Percentiles rank a stretch among this genome's conserved stretches.
These are phyloP conservation scores for Phylloporus sp. DNA, from an alignment of 768 basidiomycete species.

Conservation along the genomic window DNA sequence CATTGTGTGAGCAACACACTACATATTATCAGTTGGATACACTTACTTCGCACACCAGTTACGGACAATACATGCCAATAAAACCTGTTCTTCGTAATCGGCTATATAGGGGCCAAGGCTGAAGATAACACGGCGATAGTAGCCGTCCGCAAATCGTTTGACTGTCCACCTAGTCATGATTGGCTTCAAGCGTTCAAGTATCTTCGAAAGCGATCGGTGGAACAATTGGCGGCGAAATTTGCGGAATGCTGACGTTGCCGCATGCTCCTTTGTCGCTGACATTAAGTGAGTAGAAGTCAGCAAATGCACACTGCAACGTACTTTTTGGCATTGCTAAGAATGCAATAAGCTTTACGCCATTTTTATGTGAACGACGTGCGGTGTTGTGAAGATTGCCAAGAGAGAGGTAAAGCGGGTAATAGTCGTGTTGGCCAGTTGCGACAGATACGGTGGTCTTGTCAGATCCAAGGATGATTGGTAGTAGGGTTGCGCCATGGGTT, in stretches of 20 bases:
- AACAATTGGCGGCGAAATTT: conserved; percentile 31
- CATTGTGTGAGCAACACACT: not conserved
- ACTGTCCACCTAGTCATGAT: conserved; percentile 19
- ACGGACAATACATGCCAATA: not conserved
- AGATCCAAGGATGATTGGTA: not conserved
- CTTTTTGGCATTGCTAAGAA: conserved; percentile 8
- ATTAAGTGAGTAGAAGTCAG: not conserved
- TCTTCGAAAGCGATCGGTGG: conserved; percentile 18
- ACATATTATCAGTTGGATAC: not conserved
- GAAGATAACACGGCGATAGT: conserved; percentile 10
- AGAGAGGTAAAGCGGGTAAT: not conserved
- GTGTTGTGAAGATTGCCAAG: conserved; percentile 4
- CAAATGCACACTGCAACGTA: not conserved
- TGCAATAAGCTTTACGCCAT: not conserved
- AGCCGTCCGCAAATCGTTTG: conserved; percentile 20
- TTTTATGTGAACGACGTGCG: not conserved
- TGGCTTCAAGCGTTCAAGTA: conserved; percentile 24
- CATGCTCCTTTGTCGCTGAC: not conserved
- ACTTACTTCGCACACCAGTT: not conserved
- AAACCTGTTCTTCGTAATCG: not conserved
- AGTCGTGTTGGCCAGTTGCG: conserved; percentile 2
- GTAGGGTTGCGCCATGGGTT: not conserved
- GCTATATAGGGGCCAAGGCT: not conserved
- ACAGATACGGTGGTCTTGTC: conserved; percentile 1
- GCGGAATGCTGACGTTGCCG: conserved; percentile 11